Evolutionary conservation across 2,329 filamentous ascomycete species (phyloP).

Genomic region (Chaetothyriales sp.): DNA sequence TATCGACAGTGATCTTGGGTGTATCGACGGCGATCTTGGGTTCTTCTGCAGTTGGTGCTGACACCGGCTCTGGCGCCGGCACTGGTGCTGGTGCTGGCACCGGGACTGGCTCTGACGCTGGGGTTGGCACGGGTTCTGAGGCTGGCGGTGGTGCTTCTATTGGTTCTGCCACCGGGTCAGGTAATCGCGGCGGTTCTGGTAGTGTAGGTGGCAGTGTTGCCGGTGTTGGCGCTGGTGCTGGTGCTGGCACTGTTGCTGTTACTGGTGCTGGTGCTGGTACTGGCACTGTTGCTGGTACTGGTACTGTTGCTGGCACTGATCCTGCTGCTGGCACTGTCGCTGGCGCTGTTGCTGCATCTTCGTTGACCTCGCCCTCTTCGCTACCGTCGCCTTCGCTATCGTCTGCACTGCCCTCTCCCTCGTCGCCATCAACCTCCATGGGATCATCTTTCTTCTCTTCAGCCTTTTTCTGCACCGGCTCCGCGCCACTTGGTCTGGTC

Average conservation of each 20-base stretch:
- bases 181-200: not conserved
- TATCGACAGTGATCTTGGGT: not conserved
- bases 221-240: not conserved
- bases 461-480: not conserved
- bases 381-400: slow-evolving; percentile 16
- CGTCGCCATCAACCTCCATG: slow-evolving; percentile 2
- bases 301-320: not conserved
- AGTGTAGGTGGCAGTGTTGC: not conserved
- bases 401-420: slow-evolving; percentile 2
- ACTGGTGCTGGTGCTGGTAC: not conserved
- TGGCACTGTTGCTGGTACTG: not conserved
- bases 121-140: not conserved
- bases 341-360: slow-evolving; percentile 1
- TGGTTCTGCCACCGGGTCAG: not conserved
- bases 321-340: no score
- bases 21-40: not conserved
- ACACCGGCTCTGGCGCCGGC: no score
- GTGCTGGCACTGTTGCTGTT: not conserved
- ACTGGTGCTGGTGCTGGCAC: not conserved
- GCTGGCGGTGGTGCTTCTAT: not conserved
- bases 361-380: slow-evolving; percentile 17
- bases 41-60: not conserved
- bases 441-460: slow-evolving; percentile 3
- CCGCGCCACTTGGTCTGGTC: not conserved
- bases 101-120: not conserved